phyloP scores from a whole-genome alignment of 2,329 filamentous ascomycete genomes.

The Monilinia fructicola region DNA sequence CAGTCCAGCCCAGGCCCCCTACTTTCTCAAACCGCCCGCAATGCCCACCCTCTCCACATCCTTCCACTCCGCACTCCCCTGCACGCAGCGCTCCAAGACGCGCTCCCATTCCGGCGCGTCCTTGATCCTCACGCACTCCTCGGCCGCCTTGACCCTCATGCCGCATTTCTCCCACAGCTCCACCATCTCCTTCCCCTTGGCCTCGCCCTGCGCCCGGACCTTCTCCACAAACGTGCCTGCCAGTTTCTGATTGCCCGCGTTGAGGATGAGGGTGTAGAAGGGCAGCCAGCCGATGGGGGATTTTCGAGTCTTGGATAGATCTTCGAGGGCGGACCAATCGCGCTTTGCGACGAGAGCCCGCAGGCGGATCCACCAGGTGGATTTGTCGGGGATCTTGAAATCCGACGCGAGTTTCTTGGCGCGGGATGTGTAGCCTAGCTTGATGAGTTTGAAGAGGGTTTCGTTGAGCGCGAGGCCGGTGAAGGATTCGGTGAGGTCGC shows the following conservation, averaged over 20 bases:
- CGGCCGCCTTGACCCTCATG: slow-evolving; percentile 81
- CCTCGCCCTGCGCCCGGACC: slow-evolving; percentile 86
- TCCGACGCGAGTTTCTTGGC: slow-evolving; percentile 87
- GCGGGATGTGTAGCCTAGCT: slow-evolving; percentile 76
- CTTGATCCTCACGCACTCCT: slow-evolving; percentile 83
- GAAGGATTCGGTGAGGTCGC: slow-evolving; percentile 74
- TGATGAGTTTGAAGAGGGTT: slow-evolving; percentile 85
- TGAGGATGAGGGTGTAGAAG: slow-evolving; percentile 86
- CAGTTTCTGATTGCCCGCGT: slow-evolving; percentile 85
- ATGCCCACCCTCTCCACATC: slow-evolving; percentile 81
- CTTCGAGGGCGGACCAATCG: slow-evolving; percentile 91
- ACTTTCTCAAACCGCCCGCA: slow-evolving; percentile 51
- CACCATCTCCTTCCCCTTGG: slow-evolving; percentile 62
- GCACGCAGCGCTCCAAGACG: slow-evolving; percentile 71
- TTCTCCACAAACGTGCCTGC: slow-evolving; percentile 94
- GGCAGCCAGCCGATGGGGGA: slow-evolving; percentile 95
- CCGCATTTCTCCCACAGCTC: slow-evolving; percentile 98
- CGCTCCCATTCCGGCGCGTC: slow-evolving; percentile 74
- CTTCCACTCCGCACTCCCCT: slow-evolving; percentile 61
- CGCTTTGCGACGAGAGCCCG: slow-evolving; percentile 85
- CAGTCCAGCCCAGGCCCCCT: no score
- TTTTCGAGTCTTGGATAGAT: slow-evolving; percentile 73
- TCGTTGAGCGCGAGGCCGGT: slow-evolving; percentile 85
- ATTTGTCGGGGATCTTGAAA: slow-evolving; percentile 90
- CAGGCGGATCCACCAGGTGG: slow-evolving; percentile 82